Evolutionary conservation across 164 flowering plant genomes (phyloP), one percentile per base, ranked within the genome.

Genomic region (Euptelea pleiosperma): DNA sequence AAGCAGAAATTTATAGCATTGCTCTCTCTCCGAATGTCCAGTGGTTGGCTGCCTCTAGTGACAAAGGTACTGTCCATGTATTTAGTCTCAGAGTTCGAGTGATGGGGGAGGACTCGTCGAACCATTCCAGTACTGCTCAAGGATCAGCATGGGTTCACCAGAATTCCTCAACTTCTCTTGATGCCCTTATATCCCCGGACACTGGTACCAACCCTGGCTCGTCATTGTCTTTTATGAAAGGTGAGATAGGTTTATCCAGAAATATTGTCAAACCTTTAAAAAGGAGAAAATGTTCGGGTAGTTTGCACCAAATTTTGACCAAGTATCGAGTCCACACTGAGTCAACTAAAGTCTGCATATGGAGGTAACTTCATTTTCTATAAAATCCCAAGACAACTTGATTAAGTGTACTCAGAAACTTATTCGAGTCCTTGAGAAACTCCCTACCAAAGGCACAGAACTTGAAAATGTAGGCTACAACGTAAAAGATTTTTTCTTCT

Each of bases 161-260:
- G 74, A 79, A 69, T 75, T 89, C 91, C 29, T 76, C 91, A 21
- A 59, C 67, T 54, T 69, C 87, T 34, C 76, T 83, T 51, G 87
- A 88, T 67, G 70, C 80, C 36, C 80, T 86, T n/a, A 64, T 84
- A 66, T 60, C 89, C 58, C 78, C 82, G 11, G 79, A 58, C 59
- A 64, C 79, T 31, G 81, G 84, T 62, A 79, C 83, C 68, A 89
- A 89, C 63, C 87, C 89, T 39, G 70, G 81, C 50, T 87, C 88
- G 37, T 81, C 96, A 40, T 68, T 92, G 46, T 82, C 97, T 30
- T 89, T 87, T 59, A 81, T 92, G 88, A 89, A 83, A 87, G 98
- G 98, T 92, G 52, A 70, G 71, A 40, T 1, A 2, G n/a, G 30
- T 4, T 64, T 42, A 29, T 30, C 41, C 10, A 22, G 30, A 52